Evolutionary conservation across 2,329 filamentous ascomycete species (phyloP).

Genomic region (Celoporthe dispersa): DNA sequence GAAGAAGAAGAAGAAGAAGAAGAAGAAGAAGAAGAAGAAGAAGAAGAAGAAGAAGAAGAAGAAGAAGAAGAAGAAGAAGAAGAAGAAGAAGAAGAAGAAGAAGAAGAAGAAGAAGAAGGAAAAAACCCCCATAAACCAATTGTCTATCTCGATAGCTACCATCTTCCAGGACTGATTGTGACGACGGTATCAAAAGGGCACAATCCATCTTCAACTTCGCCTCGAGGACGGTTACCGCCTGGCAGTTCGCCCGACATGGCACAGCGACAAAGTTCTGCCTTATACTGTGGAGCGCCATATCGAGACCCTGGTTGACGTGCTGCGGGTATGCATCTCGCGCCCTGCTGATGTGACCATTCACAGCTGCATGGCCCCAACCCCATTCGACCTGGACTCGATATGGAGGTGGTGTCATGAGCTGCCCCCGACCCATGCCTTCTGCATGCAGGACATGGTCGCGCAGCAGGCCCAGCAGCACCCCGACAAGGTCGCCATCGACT

Average conservation of each 20-base stretch:
- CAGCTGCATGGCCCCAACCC: slow-evolving; percentile 39
- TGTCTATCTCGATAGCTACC: not conserved
- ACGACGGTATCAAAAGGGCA: slow-evolving; percentile 35
- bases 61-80: no score
- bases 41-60: no score
- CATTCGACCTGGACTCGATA: slow-evolving; percentile 40
- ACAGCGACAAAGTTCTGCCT: slow-evolving; percentile 44
- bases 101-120: not conserved
- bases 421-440: slow-evolving; percentile 47
- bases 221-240: slow-evolving; percentile 35
- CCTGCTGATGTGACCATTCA: slow-evolving; percentile 37
- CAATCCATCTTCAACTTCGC: slow-evolving; percentile 40
- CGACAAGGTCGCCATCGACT: slow-evolving; percentile 39
- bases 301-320: slow-evolving; percentile 46
- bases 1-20: no score
- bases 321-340: slow-evolving; percentile 41
- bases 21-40: no score
- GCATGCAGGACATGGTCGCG: slow-evolving; percentile 52
- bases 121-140: no score
- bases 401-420: slow-evolving; percentile 53
- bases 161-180: not conserved
- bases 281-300: slow-evolving; percentile 49
- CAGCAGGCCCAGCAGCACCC: slow-evolving; percentile 41
- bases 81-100: no score
- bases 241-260: slow-evolving; percentile 47